phyloP scores from a whole-genome alignment of 2,329 filamentous ascomycete species.

The Trichoderma koningiopsis region DNA sequence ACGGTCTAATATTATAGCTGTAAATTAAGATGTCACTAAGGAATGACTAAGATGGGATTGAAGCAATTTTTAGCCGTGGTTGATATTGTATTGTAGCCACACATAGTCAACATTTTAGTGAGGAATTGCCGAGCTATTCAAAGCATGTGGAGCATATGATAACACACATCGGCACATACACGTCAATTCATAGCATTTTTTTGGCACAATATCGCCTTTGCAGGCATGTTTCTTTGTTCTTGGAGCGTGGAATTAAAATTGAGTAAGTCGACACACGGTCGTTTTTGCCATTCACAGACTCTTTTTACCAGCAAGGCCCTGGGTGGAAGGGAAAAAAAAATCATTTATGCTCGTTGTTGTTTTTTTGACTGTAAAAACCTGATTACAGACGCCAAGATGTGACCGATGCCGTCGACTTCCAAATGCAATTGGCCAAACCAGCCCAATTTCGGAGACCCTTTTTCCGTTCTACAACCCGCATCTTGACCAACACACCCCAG shows the following conservation, averaged over 20 bases:
- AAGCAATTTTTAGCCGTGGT: neutral
- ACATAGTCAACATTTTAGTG: neutral
- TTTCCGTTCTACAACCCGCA: conserved; percentile 50
- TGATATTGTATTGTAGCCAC: neutral
- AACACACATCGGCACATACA: neutral
- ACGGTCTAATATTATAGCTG: neutral
- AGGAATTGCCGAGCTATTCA: neutral
- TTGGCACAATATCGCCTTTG: neutral
- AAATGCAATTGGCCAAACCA: conserved; percentile 67
- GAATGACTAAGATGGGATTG: neutral
- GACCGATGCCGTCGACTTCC: conserved; percentile 66
- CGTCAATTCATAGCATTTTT: neutral
- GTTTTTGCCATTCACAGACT: conserved; percentile 35
- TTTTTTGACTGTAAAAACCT: conserved; percentile 63
- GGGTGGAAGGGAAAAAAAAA: conserved; percentile 30
- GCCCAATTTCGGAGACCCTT: conserved; percentile 52
- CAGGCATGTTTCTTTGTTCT: neutral
- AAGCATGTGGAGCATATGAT: neutral
- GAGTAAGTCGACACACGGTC: neutral
- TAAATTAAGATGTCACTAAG: neutral
- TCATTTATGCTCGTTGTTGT: conserved; percentile 47
- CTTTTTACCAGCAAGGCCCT: conserved; percentile 35
- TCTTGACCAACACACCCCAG: conserved; percentile 27
- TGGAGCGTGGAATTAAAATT: neutral
- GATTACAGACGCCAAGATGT: conserved; percentile 68